These are phyloP conservation scores for Ophiostoma novo-ulmi DNA, from an alignment of 2,329 filamentous ascomycete species.

Conservation along the genomic window DNA sequence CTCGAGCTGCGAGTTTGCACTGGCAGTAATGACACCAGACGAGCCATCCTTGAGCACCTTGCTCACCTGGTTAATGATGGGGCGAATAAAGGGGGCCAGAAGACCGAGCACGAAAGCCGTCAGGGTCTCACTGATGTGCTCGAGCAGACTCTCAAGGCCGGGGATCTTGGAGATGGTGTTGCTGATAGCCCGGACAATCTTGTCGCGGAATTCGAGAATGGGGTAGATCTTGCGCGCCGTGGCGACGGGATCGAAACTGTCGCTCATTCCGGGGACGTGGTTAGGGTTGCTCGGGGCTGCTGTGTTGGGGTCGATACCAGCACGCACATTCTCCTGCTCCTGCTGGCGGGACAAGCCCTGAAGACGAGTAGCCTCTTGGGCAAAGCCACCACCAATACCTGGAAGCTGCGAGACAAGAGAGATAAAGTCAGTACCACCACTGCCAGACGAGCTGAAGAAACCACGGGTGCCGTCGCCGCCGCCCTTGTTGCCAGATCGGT, in stretches of 20 bases:
- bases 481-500: conserved; percentile 31
- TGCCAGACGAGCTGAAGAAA: conserved; percentile 36
- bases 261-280: conserved; percentile 67
- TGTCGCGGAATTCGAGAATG: conserved; percentile 89
- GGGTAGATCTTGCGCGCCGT: conserved; percentile 82
- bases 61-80: conserved; percentile 83
- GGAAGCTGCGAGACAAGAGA: conserved; percentile 72
- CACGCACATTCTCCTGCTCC: conserved; percentile 51
- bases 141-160: conserved; percentile 80
- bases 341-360: conserved; percentile 58
- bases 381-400: conserved; percentile 59
- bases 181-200: conserved; percentile 81
- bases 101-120: conserved; percentile 89
- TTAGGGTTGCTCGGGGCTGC: conserved; percentile 44
- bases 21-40: conserved; percentile 61
- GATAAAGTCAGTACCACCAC: conserved; percentile 55
- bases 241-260: conserved; percentile 71
- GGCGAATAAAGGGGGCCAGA: conserved; percentile 84
- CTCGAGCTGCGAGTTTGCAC: conserved; percentile 69
- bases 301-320: conserved; percentile 24
- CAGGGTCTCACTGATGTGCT: conserved; percentile 88
- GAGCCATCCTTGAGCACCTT: conserved; percentile 82
- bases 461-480: conserved; percentile 33
- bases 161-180: conserved; percentile 86
- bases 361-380: conserved; percentile 59